A percentile compares a stretch with the other conserved stretches of the same genome.
phyloP scores from a whole-genome alignment of 2,329 filamentous ascomycete species.

The Fusarium algeriense region DNA sequence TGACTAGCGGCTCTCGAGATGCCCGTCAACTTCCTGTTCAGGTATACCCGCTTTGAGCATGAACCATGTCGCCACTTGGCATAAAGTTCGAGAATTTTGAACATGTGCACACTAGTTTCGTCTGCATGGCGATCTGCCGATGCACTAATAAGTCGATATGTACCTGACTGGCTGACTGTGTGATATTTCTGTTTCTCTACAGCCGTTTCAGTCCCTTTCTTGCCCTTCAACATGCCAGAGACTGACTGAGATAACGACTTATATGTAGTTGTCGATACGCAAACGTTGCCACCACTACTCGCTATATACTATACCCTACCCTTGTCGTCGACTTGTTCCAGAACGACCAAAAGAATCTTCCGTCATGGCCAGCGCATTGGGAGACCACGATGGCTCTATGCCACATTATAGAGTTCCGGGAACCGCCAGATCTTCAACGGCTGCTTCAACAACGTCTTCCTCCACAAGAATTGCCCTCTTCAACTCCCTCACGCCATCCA shows the following conservation, averaged over 20 bases:
- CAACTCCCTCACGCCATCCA: constrained; percentile 33
- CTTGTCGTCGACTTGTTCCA: constrained; percentile 4
- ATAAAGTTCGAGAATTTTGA: constrained; percentile 21
- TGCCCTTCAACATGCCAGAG: background rate
- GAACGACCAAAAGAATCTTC: background rate
- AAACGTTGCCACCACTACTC: background rate
- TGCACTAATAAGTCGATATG: constrained; percentile 11
- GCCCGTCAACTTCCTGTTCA: constrained; percentile 34
- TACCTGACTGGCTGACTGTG: constrained; percentile 8
- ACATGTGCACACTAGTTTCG: constrained; percentile 21
- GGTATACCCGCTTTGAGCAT: constrained; percentile 28
- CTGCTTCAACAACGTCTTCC: constrained; percentile 30
- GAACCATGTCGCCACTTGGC: constrained; percentile 31
- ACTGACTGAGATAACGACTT: constrained; percentile 9
- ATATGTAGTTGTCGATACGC: constrained; percentile 4
- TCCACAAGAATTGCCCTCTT: constrained; percentile 34
- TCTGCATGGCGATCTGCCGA: constrained; percentile 34
- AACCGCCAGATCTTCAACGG: constrained; percentile 32
- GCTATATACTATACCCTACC: background rate
- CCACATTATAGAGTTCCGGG: constrained; percentile 21
- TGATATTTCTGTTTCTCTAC: constrained; percentile 20
- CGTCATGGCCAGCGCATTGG: constrained; percentile 22
- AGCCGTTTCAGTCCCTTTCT: constrained; percentile 4
- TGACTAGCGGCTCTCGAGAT: constrained; percentile 31
- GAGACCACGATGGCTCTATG: constrained; percentile 15